Base-by-base conservation (phyloP, 2,329 filamentous ascomycete species). In the Curvularia sp. region DNA sequence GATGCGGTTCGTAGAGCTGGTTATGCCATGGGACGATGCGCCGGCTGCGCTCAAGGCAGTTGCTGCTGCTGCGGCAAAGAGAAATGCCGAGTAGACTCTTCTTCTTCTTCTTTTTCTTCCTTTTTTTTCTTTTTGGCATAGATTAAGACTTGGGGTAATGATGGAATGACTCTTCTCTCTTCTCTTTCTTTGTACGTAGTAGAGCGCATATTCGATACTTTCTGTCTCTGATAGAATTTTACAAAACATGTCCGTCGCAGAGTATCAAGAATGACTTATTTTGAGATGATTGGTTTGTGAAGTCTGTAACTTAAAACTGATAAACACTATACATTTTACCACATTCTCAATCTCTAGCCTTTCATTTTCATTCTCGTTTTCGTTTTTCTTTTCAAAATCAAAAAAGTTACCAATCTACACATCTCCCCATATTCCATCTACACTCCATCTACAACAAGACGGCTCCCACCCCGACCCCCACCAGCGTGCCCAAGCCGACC, bases 1-100 rank as follows among this genome's bases (percentile, higher is more conserved):
- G 67, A 66, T 89, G 65, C 82, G 93, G 75, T 87, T 96, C 72
- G 91, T 96, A 41, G 92, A 96, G 81, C 71, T 96, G 49, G 89
- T 91, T 70, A 92, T 96, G 86, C 88, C 87, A 9, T 89, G 86
- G 77, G 84, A 92, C 59, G 92, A 96, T 77, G 91, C 91, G 12
- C 92, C 92, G 0, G 80, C 83, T 47, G 86, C 86, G 5, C 76
- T 96, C 66, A 86, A 89, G 68, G 78, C 87, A 71, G 92, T 90
- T 21, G 89, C 90, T 0, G 84, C 89, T 74, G 87, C 88, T 5
- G 88, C 87, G 45, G 90, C 90, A 5, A 87, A 80, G 78, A 86
- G 82, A 49, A 94, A 93, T 60, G 57, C 52, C 10, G 63, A 62
- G 36, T 68, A 64, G 32, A 38, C 21, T n/a, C 13, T 19, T 19